phyloP scores from a whole-genome alignment of 345 rosid species.

The Boechera retrofracta region DNA sequence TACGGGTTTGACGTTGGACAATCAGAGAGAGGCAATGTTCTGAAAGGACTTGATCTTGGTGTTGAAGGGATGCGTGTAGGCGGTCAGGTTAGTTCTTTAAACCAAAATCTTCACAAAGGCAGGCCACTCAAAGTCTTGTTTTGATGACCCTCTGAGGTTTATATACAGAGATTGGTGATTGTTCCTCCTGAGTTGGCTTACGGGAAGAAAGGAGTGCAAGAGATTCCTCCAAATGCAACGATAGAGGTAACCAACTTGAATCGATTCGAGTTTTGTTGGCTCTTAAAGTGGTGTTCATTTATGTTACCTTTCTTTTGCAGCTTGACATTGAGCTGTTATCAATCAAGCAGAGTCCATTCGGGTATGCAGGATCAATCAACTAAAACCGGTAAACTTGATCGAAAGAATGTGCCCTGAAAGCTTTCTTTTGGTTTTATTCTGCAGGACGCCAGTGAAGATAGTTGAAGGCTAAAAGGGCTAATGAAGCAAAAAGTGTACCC shows the following conservation, averaged over 20 bases:
- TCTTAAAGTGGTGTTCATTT: conserved; percentile 22
- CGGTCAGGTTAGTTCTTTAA: conserved; percentile 72
- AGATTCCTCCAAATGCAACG: conserved; percentile 96
- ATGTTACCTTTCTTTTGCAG: conserved; percentile 48
- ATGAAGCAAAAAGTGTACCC: background rate
- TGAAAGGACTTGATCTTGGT: conserved; percentile 96
- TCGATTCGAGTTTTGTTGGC: background rate
- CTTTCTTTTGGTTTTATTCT: conserved; percentile 19
- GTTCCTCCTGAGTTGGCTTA: conserved; percentile 95
- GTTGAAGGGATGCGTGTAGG: conserved; percentile 94
- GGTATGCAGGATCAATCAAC: conserved; percentile 54
- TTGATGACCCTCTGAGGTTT: background rate
- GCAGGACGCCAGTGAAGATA: conserved; percentile 83
- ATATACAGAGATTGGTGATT: conserved; percentile 69
- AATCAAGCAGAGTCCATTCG: conserved; percentile 90
- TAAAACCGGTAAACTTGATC: background rate
- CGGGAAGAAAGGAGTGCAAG: conserved; percentile 95
- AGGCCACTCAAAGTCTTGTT: conserved; percentile 17
- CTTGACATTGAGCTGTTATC: conserved; percentile 84
- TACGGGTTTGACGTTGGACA: conserved; percentile 96
- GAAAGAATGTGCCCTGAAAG: conserved; percentile 6
- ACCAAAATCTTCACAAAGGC: background rate
- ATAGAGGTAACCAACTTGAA: conserved; percentile 64
- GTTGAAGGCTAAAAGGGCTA: conserved; percentile 64
- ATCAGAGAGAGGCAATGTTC: conserved; percentile 82